phyloP scores from a whole-genome alignment of 2,329 filamentous ascomycete genomes.

The Verticillium dahliae region DNA sequence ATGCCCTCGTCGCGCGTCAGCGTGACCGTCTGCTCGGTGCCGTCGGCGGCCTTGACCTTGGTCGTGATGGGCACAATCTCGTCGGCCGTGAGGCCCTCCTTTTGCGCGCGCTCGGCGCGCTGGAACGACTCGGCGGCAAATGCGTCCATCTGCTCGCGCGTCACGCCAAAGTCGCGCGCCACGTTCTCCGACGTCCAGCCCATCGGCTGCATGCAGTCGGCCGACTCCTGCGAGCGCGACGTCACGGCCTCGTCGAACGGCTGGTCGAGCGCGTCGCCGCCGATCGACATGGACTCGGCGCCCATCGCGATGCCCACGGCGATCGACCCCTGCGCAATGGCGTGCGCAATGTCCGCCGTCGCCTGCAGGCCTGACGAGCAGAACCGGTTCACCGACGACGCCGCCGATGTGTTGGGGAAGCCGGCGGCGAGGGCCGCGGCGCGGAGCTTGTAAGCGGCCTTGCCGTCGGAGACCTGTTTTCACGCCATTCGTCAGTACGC shows the following conservation, averaged over 20 bases:
- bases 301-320: conserved; percentile 83
- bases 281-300: conserved; percentile 78
- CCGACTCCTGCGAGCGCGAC: conserved; percentile 63
- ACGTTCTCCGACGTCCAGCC: conserved; percentile 98
- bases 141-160: conserved; percentile 72
- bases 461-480: conserved; percentile 67
- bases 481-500: conserved; percentile 4
- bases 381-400: conserved; percentile 86
- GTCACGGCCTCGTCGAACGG: conserved; percentile 76
- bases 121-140: conserved; percentile 85
- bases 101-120: conserved; percentile 83
- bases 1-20: conserved; percentile 86
- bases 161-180: conserved; percentile 79
- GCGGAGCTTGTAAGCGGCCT: conserved; percentile 86
- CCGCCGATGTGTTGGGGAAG: conserved; percentile 82
- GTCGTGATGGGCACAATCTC: conserved; percentile 88
- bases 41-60: conserved; percentile 76
- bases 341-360: conserved; percentile 87
- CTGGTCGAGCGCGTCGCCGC: conserved; percentile 61
- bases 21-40: conserved; percentile 69
- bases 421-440: conserved; percentile 85
- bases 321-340: conserved; percentile 75
- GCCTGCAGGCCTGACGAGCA: conserved; percentile 96
- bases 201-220: conserved; percentile 91
- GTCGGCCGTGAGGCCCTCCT: conserved; percentile 84